A percentile compares a stretch with the other conserved stretches of the same genome.
phyloP scores from a whole-genome alignment of 305 asterid genomes.

The Coffea humblotiana region DNA sequence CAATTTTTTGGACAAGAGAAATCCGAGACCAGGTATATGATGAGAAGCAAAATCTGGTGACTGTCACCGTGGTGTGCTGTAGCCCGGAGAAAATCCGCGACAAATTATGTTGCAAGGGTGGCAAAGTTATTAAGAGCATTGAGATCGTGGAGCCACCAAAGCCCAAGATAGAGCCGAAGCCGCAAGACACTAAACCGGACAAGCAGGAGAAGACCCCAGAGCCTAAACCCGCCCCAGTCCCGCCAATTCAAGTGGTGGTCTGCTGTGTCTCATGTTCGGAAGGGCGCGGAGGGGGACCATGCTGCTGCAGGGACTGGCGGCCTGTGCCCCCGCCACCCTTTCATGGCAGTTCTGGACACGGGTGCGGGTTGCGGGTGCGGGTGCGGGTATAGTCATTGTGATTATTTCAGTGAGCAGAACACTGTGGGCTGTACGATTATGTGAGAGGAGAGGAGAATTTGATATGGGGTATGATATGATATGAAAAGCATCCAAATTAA shows the following conservation, averaged over 20 bases:
- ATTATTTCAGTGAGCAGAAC: constrained; percentile 57
- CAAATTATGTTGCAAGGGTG: constrained; percentile 58
- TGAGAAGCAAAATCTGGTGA: constrained; percentile 61
- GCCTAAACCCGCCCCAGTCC: not conserved
- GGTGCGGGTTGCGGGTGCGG: not conserved
- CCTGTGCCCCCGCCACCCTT: no score
- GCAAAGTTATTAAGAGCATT: constrained; percentile 53
- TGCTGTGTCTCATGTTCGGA: not conserved
- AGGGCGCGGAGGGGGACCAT: not conserved
- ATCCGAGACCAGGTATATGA: constrained; percentile 56
- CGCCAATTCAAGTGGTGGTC: not conserved
- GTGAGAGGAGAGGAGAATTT: not conserved
- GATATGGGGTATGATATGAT: no score
- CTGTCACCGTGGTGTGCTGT: constrained; percentile 65
- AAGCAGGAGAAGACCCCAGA: not conserved
- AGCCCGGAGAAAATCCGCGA: constrained; percentile 69
- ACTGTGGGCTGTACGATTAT: constrained; percentile 40
- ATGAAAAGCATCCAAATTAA: no score
- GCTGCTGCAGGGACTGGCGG: not conserved
- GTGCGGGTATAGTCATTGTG: constrained; percentile 29
- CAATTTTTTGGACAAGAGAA: constrained; percentile 53
- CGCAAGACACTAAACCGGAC: no score
- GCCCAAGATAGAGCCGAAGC: not conserved
- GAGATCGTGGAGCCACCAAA: constrained; percentile 46
- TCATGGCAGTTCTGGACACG: no score